Conservation (phyloP, 73 alveolate species). For the Diophrys appendiculata region DNA sequence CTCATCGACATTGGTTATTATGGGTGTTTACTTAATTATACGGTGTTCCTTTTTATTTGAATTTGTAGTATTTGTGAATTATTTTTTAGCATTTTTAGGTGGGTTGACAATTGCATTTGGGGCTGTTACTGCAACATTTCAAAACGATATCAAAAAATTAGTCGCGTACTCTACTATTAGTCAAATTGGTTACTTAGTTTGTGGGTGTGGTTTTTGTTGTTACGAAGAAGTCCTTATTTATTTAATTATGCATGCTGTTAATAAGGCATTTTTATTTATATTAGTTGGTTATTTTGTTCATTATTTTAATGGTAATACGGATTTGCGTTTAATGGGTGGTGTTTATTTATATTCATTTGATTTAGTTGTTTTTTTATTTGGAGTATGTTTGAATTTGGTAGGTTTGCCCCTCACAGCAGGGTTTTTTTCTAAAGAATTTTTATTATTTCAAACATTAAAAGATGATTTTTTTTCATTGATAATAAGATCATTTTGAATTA, state of each 20-base stretch:
- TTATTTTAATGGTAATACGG: conserved; percentile 28
- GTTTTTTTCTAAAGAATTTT: conserved; percentile 22
- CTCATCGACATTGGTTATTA: conserved; percentile 27
- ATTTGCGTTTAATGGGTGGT: conserved; percentile 34
- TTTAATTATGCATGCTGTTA: conserved; percentile 26
- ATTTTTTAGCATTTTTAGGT: conserved; percentile 18
- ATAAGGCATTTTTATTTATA: conserved; percentile 31
- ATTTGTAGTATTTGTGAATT: conserved; percentile 6
- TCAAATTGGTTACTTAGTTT: conserved; percentile 35
- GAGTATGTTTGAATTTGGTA: conserved; percentile 4
- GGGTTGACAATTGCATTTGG: conserved; percentile 18
- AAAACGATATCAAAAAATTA: conserved; percentile 30
- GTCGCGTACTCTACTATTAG: conserved; percentile 36
- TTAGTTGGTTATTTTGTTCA: conserved; percentile 23
- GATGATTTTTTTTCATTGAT: neutral
- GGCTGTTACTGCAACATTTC: conserved; percentile 24
- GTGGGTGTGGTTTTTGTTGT: conserved; percentile 35
- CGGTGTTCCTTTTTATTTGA: conserved; percentile 14
- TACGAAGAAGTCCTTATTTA: conserved; percentile 23
- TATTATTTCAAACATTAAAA: conserved; percentile 10
- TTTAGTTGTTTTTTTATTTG: conserved; percentile 10
- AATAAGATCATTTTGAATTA: conserved; percentile 6
- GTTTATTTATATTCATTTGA: conserved; percentile 16
- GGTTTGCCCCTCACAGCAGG: conserved; percentile 31
- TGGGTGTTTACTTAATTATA: conserved; percentile 24